Conservation (phyloP, 2,329 filamentous ascomycete species). For the Teratosphaeria viscida region DNA sequence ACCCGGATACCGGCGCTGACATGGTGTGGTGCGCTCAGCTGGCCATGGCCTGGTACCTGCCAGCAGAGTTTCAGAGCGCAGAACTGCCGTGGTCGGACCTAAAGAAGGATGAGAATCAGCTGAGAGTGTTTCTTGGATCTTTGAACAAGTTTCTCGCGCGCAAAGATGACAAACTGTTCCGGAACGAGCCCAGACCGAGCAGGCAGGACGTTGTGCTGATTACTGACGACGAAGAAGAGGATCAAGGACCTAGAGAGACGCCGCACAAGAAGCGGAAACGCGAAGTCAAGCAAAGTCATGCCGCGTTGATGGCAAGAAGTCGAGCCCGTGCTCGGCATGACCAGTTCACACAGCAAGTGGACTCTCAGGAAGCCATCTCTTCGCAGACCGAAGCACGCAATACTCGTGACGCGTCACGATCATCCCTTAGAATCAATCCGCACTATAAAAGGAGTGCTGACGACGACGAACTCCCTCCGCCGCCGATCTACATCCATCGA, state of each 20-base stretch:
- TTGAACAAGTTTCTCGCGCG: conserved; percentile 6
- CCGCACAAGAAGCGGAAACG: conserved; percentile 14
- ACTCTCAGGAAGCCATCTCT: conserved; percentile 12
- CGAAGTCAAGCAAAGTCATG: conserved; percentile 5
- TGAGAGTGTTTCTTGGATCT: conserved; percentile 1
- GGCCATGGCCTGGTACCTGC: not conserved
- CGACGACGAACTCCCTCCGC: conserved; percentile 24
- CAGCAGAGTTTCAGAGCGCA: not conserved
- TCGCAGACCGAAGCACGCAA: conserved; percentile 13
- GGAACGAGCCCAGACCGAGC: conserved; percentile 1
- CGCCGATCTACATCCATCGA: conserved; percentile 52
- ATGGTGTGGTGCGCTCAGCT: not conserved
- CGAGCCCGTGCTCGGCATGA: conserved; percentile 11
- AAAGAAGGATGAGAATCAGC: not conserved
- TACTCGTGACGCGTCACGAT: conserved; percentile 9
- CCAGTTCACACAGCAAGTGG: conserved; percentile 7
- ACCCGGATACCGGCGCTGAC: not conserved
- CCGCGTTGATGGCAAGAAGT: conserved; percentile 10
- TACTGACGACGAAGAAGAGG: conserved; percentile 1
- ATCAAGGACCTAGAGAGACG: conserved; percentile 2
- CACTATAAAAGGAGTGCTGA: conserved; percentile 43
- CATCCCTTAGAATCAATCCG: conserved; percentile 53
- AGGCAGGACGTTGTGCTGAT: not conserved
- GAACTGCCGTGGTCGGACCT: conserved; percentile 1
- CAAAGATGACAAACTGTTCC: conserved; percentile 9